phyloP scores from a whole-genome alignment of 176 grass and related monocot species.

The Ensete ventricosum region DNA sequence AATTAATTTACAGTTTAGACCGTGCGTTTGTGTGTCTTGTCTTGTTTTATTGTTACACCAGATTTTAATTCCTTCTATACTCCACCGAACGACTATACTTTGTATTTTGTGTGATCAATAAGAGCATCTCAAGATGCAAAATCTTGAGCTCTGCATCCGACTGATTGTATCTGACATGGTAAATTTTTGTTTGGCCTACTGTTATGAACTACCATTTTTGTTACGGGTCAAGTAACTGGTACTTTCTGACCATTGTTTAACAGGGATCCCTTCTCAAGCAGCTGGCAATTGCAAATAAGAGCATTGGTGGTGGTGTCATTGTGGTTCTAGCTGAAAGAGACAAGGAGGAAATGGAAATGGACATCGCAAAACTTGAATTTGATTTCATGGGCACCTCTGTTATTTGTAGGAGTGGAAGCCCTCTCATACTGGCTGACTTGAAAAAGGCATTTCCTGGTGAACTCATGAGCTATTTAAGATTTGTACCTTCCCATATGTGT shows the following conservation, averaged over 20 bases:
- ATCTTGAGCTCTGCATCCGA: too few species aligned
- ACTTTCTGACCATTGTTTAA: slow-evolving; percentile 13
- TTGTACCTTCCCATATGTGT: slow-evolving; percentile 14
- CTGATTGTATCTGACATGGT: too few species aligned
- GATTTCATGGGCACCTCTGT: slow-evolving; percentile 98
- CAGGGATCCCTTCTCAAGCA: slow-evolving; percentile 98
- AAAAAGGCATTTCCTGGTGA: slow-evolving; percentile 49
- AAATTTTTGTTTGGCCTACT: too few species aligned
- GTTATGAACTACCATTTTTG: background rate
- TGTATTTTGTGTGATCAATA: background rate
- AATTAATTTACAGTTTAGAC: too few species aligned
- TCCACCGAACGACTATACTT: background rate
- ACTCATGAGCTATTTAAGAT: background rate
- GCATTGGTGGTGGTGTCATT: slow-evolving; percentile 92
- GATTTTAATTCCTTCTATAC: background rate
- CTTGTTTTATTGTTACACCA: background rate
- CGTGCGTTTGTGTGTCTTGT: too few species aligned
- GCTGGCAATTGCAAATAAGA: slow-evolving; percentile 96
- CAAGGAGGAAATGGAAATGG: slow-evolving; percentile 99
- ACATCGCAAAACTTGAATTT: slow-evolving; percentile 89
- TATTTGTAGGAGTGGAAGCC: slow-evolving; percentile 92
- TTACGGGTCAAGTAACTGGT: slow-evolving; percentile 4
- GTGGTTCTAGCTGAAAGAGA: slow-evolving; percentile 96
- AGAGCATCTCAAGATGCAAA: background rate
- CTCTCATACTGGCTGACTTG: slow-evolving; percentile 83